Evolutionary conservation across 2,329 filamentous ascomycete genomes (phyloP).

Genomic region (Fusarium goolgardi): DNA sequence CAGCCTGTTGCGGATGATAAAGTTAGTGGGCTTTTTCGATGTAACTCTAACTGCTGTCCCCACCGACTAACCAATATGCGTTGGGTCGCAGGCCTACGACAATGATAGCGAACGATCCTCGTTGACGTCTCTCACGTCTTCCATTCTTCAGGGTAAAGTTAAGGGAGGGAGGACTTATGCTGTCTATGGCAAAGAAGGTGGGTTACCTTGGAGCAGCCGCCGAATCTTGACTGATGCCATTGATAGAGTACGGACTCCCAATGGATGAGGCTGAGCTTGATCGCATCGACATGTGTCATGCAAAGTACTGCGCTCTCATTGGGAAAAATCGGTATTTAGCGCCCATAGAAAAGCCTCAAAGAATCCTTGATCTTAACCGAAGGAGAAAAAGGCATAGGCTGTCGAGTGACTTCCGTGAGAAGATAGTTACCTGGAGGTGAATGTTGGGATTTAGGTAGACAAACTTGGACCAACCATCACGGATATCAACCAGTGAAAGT

Average conservation of each 20-base stretch:
- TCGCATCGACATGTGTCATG: slow-evolving; percentile 56
- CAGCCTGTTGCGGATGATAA: slow-evolving; percentile 34
- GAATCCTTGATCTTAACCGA: slow-evolving; percentile 46
- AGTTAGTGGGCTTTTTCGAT: slow-evolving; percentile 22
- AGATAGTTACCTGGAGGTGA: neutral
- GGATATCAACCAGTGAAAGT: neutral
- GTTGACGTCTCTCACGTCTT: slow-evolving; percentile 46
- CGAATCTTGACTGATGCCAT: neutral
- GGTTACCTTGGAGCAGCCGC: neutral
- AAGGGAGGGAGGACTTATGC: slow-evolving; percentile 52
- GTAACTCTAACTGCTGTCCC: neutral
- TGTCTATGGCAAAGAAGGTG: slow-evolving; percentile 53
- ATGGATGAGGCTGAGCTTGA: slow-evolving; percentile 57
- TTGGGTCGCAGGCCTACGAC: slow-evolving; percentile 23
- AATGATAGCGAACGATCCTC: slow-evolving; percentile 36
- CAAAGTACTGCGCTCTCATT: slow-evolving; percentile 50
- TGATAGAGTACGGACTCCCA: slow-evolving; percentile 54
- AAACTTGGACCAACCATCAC: neutral
- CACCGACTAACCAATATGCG: slow-evolving; percentile 15
- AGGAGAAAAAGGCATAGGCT: neutral
- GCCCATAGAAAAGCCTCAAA: slow-evolving; percentile 43
- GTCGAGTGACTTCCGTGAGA: neutral
- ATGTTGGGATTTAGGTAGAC: neutral
- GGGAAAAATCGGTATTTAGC: slow-evolving; percentile 44
- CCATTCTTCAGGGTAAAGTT: slow-evolving; percentile 41